phyloP scores from a whole-genome alignment of 148 eudicot genomes.

The Rhododendron mucronatum region DNA sequence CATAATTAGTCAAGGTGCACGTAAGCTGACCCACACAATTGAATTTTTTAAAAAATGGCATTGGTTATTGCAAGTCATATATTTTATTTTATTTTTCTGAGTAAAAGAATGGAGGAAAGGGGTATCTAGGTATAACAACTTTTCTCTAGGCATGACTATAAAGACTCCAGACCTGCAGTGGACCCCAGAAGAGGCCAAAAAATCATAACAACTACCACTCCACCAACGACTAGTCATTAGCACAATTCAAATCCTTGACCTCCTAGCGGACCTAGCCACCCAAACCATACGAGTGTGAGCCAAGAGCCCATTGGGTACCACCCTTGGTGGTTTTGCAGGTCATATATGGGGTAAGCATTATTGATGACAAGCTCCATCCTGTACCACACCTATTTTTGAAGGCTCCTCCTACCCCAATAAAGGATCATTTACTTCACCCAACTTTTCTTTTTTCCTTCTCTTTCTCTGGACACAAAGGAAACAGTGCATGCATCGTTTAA shows the following conservation, averaged over 20 bases:
- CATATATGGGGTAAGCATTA: not conserved
- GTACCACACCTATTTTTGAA: not conserved
- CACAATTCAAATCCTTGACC: no score
- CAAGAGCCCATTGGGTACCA: not conserved
- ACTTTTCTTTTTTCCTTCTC: not conserved
- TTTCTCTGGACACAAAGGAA: not conserved
- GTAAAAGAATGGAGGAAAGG: no score
- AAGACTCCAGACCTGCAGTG: no score
- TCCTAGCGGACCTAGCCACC: not conserved
- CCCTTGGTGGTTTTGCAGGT: not conserved
- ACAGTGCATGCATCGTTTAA: not conserved
- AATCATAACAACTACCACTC: not conserved
- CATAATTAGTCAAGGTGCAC: no score
- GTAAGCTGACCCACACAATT: no score
- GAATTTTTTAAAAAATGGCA: not conserved
- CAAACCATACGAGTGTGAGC: not conserved
- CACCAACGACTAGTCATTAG: no score
- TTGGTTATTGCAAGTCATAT: not conserved
- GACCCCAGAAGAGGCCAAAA: no score
- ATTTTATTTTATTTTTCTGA: no score
- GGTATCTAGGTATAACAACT: rapidly evolving
- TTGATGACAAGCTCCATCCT: not conserved
- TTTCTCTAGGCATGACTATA: no score
- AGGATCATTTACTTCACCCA: not conserved
- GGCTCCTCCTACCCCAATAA: not conserved